Conservation (phyloP, 169 alveolate species). For the Plasmodium falciparum region DNA sequence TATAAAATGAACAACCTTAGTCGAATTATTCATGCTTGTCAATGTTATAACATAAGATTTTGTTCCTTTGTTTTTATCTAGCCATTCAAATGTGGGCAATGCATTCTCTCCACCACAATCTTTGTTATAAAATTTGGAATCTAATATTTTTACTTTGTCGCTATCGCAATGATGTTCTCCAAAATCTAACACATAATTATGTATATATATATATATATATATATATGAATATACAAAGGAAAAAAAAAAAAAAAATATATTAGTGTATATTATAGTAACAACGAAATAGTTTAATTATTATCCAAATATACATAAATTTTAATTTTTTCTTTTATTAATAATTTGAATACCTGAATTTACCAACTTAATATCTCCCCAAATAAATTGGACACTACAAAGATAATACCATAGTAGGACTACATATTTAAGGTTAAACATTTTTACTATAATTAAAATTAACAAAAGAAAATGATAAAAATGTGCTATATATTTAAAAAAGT, state of each 20-base stretch:
- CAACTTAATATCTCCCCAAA: constrained; percentile 17
- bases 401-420: constrained; percentile 5
- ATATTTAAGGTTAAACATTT: constrained; percentile 13
- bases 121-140: constrained; percentile 21
- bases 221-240: not conserved
- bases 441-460: not conserved
- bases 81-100: constrained; percentile 49
- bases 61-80: constrained; percentile 44
- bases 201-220: not conserved
- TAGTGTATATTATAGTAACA: not conserved
- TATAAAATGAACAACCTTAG: constrained; percentile 15
- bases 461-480: not conserved
- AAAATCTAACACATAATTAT: constrained; percentile 3
- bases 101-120: constrained; percentile 49
- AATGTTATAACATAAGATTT: constrained; percentile 53
- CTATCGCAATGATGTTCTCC: constrained; percentile 39
- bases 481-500: not conserved
- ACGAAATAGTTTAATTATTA: not conserved
- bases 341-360: constrained; percentile 42
- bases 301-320: not conserved
- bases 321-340: constrained; percentile 4
- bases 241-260: not conserved
- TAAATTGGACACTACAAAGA: not conserved
- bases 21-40: constrained; percentile 18
- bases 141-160: constrained; percentile 26